These are phyloP conservation scores for Maudiozyma turicensis DNA, from an alignment of 805 yeast genomes.

Conservation along the genomic window DNA sequence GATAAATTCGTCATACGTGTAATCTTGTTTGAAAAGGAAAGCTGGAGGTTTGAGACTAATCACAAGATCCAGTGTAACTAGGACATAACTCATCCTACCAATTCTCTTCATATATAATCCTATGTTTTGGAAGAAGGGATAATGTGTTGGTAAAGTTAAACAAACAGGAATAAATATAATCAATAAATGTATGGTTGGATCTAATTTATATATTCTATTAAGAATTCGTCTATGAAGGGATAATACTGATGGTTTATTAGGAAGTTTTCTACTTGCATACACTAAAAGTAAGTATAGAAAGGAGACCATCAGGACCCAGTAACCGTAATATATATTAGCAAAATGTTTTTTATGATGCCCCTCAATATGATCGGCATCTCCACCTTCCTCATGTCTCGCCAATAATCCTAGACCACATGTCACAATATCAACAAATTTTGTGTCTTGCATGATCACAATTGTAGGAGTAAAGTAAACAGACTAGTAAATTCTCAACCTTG, in stretches of 20 bases:
- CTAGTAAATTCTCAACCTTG: no score
- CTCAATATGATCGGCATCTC: neutral
- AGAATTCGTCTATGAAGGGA: conserved; percentile 31
- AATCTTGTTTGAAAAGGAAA: conserved; percentile 31
- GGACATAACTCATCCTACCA: conserved; percentile 52
- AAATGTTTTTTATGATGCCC: conserved; percentile 48
- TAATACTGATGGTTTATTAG: conserved; percentile 30
- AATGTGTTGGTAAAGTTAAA: conserved; percentile 26
- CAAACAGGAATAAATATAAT: conserved; percentile 27
- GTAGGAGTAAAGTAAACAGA: neutral
- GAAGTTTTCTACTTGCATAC: conserved; percentile 29
- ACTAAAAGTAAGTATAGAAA: conserved; percentile 32
- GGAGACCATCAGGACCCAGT: conserved; percentile 37
- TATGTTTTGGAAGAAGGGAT: conserved; percentile 22
- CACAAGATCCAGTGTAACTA: conserved; percentile 49
- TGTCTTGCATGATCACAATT: neutral
- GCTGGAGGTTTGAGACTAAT: conserved; percentile 50
- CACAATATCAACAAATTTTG: neutral
- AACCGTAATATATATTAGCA: conserved; percentile 54
- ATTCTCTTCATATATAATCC: conserved; percentile 38
- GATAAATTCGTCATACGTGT: conserved; percentile 42
- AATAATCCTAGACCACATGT: neutral
- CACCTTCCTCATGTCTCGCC: neutral
- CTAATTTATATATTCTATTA: conserved; percentile 29
- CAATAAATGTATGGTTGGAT: conserved; percentile 30